phyloP scores from a whole-genome alignment of 2,329 filamentous ascomycete genomes.

The Alternaria gaisen region DNA sequence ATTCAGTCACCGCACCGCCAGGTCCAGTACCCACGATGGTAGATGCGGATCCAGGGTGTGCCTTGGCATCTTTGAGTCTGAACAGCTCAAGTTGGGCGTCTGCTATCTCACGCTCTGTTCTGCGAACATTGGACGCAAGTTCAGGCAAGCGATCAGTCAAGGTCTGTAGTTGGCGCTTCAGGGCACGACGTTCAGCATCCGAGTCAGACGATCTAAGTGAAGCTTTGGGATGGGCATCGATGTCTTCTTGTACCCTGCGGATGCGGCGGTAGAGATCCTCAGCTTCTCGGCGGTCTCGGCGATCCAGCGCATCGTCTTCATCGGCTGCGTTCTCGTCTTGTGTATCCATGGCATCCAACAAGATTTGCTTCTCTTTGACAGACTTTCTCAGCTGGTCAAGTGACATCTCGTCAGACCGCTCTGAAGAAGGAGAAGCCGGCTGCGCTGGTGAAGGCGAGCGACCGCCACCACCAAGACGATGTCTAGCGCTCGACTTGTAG shows the following conservation, averaged over 20 bases:
- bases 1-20: slow-evolving; percentile 88
- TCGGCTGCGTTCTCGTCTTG: slow-evolving; percentile 89
- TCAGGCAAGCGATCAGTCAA: slow-evolving; percentile 90
- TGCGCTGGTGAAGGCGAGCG: slow-evolving; percentile 80
- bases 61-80: slow-evolving; percentile 90
- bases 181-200: slow-evolving; percentile 82
- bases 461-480: slow-evolving; percentile 74
- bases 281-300: slow-evolving; percentile 87
- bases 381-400: slow-evolving; percentile 91
- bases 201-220: slow-evolving; percentile 71
- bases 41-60: slow-evolving; percentile 80
- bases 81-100: slow-evolving; percentile 93
- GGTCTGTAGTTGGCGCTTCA: slow-evolving; percentile 89
- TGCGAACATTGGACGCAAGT: slow-evolving; percentile 88
- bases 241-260: slow-evolving; percentile 90
- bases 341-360: slow-evolving; percentile 96
- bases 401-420: slow-evolving; percentile 78
- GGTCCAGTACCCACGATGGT: slow-evolving; percentile 91
- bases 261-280: slow-evolving; percentile 95
- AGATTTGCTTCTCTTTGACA: slow-evolving; percentile 90
- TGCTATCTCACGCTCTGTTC: slow-evolving; percentile 89
- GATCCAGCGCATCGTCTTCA: slow-evolving; percentile 90
- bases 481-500: slow-evolving; percentile 92
- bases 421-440: slow-evolving; percentile 61
- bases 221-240: slow-evolving; percentile 87